Evolutionary conservation across 2,329 filamentous ascomycete species (phyloP), one percentile per base, ranked within the genome.

Genomic region (Trichoderma citrinoviride): DNA sequence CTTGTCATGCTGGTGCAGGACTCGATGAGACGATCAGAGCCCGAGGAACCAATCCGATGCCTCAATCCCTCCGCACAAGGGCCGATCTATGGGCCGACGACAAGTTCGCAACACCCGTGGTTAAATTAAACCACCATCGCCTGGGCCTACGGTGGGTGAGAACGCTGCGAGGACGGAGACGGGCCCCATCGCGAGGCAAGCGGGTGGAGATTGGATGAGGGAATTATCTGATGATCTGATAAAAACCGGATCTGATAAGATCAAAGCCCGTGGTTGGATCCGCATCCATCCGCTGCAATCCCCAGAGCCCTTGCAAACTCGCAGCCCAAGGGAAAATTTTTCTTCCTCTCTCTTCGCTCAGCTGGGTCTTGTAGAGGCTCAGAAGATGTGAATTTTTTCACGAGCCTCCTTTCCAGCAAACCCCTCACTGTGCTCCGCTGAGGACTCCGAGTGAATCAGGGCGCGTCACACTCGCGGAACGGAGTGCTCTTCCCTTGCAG

Each of bases 191-290:
- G 33, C 37, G 53, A 50, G 52, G 21, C 44, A 56, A 57, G 61
- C 54, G 6, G 29, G 74, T 75, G 75, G 73, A 71, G 64, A 73
- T 73, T 75, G 76, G 40, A 73, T 76, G 77, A 78, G 77, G 74
- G 74, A 76, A 76, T 78, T 80, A 83, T 82, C 81, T 80, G 80
- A 82, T 83, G 75, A 83, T 84, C 82, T 81, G 81, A 83, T 83
- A 83, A 83, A 80, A 73, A 71, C 58, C 53, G 75, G 74, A 77
- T 77, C 76, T 72, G 75, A 78, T 77, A 78, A 78, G 74, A 78
- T 77, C 72, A 71, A 71, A 56, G 55, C 54, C 49, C 19, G 33
- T 58, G 40, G 49, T 63, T 58, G 62, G 60, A 57, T 54, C 47
- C 43, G 49, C 37, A 63, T 53, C 37, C 61, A 61, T 60, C 55